Conservation (phyloP, 2,329 filamentous ascomycete genomes). For the Teratosphaeria pseudoeucalypti region DNA sequence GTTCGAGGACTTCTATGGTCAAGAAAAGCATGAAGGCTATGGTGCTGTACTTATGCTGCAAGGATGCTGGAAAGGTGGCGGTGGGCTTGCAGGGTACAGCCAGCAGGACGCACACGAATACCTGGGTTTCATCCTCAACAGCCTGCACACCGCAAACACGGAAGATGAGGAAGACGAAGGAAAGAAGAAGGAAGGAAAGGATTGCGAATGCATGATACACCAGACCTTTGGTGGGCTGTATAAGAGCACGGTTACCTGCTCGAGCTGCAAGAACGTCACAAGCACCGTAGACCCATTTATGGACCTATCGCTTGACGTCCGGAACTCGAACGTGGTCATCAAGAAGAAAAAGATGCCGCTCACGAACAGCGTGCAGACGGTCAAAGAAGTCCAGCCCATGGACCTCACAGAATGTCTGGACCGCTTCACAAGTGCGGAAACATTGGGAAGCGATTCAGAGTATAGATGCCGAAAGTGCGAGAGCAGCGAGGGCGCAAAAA, state of each 20-base stretch:
- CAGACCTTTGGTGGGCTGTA: conserved; percentile 90
- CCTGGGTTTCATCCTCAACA: conserved; percentile 89
- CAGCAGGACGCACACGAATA: conserved; percentile 97
- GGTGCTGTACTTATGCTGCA: conserved; percentile 82
- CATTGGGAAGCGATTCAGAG: conserved; percentile 51
- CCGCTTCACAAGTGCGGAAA: conserved; percentile 78
- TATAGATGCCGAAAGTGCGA: conserved; percentile 79
- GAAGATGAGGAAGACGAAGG: conserved; percentile 41
- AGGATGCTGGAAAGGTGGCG: conserved; percentile 72
- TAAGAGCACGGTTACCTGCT: conserved; percentile 81
- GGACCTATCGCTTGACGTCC: conserved; percentile 80
- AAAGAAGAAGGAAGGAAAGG: conserved; percentile 17
- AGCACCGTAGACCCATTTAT: conserved; percentile 80
- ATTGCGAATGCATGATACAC: conserved; percentile 84
- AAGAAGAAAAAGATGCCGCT: conserved; percentile 51
- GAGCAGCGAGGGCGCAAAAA: conserved; percentile 63
- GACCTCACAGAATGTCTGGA: conserved; percentile 57
- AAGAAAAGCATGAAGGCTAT: conserved; percentile 77
- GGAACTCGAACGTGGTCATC: conserved; percentile 44
- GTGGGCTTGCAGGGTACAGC: conserved; percentile 68
- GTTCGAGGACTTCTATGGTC: conserved; percentile 53
- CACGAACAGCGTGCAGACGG: conserved; percentile 30
- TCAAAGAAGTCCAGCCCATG: conserved; percentile 25
- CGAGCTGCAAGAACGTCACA: conserved; percentile 73
- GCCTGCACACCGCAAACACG: conserved; percentile 68